phyloP scores from a whole-genome alignment of 306 rosid species.

The Dryas alaskensis region DNA sequence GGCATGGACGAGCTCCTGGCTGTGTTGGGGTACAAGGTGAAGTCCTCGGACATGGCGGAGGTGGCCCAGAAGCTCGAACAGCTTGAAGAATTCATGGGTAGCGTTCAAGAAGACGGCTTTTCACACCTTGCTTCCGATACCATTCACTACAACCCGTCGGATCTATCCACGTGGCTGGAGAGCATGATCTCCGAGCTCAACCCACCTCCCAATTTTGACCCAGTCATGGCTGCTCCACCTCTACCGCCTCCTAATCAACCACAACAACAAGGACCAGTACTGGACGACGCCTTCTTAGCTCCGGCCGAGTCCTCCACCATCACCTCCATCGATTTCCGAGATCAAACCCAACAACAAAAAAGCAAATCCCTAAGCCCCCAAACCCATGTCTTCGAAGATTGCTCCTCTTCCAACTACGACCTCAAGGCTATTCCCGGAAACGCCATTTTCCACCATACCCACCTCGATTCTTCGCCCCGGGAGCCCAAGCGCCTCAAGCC shows the following conservation, averaged over 20 bases:
- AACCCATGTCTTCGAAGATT: constrained; percentile 35
- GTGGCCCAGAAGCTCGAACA: constrained; percentile 80
- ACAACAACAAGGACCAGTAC: not conserved
- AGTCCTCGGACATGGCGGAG: constrained; percentile 75
- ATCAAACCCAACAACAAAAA: constrained; percentile 7
- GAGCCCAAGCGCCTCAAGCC: constrained; percentile 51
- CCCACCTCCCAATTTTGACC: constrained; percentile 43
- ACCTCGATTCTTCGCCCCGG: constrained; percentile 27
- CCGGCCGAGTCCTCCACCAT: constrained; percentile 59
- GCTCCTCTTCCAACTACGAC: constrained; percentile 54
- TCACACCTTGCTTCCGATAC: constrained; percentile 55
- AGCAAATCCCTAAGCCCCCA: not conserved
- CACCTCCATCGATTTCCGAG: constrained; percentile 44
- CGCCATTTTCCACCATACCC: constrained; percentile 44
- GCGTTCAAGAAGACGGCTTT: constrained; percentile 44
- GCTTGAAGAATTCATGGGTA: constrained; percentile 74
- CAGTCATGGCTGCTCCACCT: constrained; percentile 20
- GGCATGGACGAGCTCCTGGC: constrained; percentile 87
- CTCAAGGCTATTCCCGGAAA: constrained; percentile 72
- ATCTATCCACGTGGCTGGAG: constrained; percentile 68
- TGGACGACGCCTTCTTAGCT: constrained; percentile 38
- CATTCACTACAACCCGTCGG: constrained; percentile 78
- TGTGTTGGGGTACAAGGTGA: constrained; percentile 79
- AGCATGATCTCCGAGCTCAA: constrained; percentile 61
- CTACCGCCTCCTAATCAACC: constrained; percentile 2